Conservation (phyloP, 768 basidiomycete genomes). For the Lentinula aciculospora region DNA sequence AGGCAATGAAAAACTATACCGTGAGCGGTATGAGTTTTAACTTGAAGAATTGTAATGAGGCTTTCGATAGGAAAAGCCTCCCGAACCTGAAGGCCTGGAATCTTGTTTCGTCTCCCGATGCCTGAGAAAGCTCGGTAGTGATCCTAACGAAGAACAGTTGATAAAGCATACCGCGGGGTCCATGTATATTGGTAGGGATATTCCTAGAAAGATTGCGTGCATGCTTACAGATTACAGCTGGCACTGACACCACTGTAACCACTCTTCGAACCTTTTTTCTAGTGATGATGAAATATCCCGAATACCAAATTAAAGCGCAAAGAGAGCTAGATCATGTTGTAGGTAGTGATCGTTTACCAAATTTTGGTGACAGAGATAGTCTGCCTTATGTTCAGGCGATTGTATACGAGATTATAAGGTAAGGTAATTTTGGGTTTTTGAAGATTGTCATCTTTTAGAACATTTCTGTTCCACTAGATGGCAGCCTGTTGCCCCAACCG, state of each 20-base stretch:
- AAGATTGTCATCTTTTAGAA: neutral
- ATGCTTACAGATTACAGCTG: conserved; percentile 7
- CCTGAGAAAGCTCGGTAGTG: neutral
- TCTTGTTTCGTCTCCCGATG: neutral
- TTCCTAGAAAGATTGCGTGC: neutral
- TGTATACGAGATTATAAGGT: conserved; percentile 8
- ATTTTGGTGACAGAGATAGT: conserved; percentile 19
- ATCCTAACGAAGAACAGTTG: neutral
- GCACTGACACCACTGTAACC: conserved; percentile 21
- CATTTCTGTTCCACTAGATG: neutral
- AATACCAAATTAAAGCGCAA: conserved; percentile 26
- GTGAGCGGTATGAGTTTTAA: conserved; percentile 13
- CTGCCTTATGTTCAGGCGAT: conserved; percentile 7
- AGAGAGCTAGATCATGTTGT: conserved; percentile 27
- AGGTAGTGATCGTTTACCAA: conserved; percentile 24
- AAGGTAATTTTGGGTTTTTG: neutral
- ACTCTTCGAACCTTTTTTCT: conserved; percentile 24
- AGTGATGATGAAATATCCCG: conserved; percentile 22
- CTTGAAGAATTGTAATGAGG: neutral
- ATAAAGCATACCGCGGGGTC: neutral
- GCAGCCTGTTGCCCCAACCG: neutral
- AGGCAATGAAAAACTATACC: conserved; percentile 21
- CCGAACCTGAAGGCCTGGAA: neutral
- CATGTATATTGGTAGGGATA: neutral
- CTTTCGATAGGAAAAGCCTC: neutral